Conservation (phyloP, 2,329 filamentous ascomycete genomes). For the Amylocarpus encephaloides region DNA sequence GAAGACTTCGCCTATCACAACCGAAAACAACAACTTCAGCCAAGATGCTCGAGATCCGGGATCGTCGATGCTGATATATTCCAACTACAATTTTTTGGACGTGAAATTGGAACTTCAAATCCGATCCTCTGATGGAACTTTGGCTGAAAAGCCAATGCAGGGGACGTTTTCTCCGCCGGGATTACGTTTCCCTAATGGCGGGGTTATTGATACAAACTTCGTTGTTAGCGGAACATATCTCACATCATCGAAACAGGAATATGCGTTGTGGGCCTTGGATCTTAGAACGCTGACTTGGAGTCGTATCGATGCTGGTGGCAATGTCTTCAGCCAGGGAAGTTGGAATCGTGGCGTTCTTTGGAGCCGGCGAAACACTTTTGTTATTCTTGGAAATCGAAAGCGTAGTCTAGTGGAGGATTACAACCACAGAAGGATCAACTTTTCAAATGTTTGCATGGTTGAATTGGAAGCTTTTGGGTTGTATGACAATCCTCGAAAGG, state of each 20-base stretch:
- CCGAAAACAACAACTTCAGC: constrained; percentile 38
- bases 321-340: constrained; percentile 91
- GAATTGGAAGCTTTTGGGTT: constrained; percentile 95
- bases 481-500: constrained; percentile 87
- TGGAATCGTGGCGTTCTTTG: constrained; percentile 96
- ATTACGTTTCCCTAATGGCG: constrained; percentile 90
- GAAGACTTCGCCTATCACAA: constrained; percentile 38
- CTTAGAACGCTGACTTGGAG: constrained; percentile 85
- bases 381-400: constrained; percentile 90
- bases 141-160: constrained; percentile 85
- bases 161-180: constrained; percentile 83
- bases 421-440: constrained; percentile 96
- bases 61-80: constrained; percentile 89
- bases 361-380: constrained; percentile 90
- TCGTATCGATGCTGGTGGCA: constrained; percentile 89
- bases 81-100: constrained; percentile 97
- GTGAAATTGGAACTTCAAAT: constrained; percentile 94
- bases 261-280: constrained; percentile 92
- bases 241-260: constrained; percentile 96
- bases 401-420: constrained; percentile 94
- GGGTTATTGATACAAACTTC: constrained; percentile 91
- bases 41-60: constrained; percentile 51
- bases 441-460: constrained; percentile 92
- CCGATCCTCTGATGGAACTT: constrained; percentile 71
- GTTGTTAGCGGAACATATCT: constrained; percentile 96